Conservation (phyloP, 176 grass and related monocot genomes). For the Avena sativa region DNA sequence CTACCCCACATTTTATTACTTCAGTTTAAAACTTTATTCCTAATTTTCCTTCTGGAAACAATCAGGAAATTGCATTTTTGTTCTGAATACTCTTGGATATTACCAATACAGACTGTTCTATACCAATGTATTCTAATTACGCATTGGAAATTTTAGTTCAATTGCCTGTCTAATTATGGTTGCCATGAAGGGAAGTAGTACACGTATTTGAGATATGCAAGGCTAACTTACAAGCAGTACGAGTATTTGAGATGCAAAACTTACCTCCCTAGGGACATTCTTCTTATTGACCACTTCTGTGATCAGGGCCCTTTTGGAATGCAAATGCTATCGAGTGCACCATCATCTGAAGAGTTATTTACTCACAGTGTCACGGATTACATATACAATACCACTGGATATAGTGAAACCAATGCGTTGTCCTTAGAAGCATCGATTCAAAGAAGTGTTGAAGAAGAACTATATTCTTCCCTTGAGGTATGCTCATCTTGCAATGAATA, state of each 20-base stretch:
- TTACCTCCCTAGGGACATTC: conserved; percentile 19
- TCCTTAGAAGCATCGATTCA: conserved; percentile 95
- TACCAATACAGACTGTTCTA: not conserved
- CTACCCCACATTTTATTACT: conserved; percentile 23
- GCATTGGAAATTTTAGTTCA: conserved; percentile 13
- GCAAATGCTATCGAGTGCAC: conserved; percentile 62
- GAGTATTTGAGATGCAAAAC: conserved; percentile 19
- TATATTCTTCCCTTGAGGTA: conserved; percentile 93
- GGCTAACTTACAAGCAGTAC: conserved; percentile 3
- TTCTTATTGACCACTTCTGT: conserved; percentile 22
- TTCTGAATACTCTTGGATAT: not conserved
- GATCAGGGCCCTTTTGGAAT: conserved; percentile 85
- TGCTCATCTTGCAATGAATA: conserved; percentile 39
- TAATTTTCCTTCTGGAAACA: conserved; percentile 16
- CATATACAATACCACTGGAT: conserved; percentile 74
- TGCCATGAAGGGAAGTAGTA: conserved; percentile 21
- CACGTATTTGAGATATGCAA: conserved; percentile 21
- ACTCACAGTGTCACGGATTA: conserved; percentile 50
- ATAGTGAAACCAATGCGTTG: conserved; percentile 61
- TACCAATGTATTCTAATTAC: not conserved
- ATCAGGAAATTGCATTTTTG: not conserved
- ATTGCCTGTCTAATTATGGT: conserved; percentile 12
- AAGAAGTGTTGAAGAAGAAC: conserved; percentile 80
- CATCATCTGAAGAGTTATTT: conserved; percentile 63
- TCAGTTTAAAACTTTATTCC: not conserved